phyloP scores from a whole-genome alignment of 495 filamentous ascomycete genomes.

The Rusavskia elegans region DNA sequence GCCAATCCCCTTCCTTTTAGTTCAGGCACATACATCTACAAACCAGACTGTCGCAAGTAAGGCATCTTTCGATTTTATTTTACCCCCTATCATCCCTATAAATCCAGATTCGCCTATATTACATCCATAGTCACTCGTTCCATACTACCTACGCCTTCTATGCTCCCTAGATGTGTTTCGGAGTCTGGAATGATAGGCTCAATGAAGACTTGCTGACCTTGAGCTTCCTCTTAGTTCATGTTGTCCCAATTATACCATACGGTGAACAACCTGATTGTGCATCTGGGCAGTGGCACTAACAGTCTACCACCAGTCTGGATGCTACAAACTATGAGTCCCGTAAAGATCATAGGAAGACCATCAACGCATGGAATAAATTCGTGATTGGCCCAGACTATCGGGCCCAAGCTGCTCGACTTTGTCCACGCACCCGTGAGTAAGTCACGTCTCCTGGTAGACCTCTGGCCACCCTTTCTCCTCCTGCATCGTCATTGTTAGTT shows the following conservation, averaged over 20 bases:
- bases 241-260: constrained; percentile 91
- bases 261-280: constrained; percentile 25
- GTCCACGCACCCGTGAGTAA: constrained; percentile 63
- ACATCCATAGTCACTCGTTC: no score
- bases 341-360: constrained; percentile 69
- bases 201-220: no score
- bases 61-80: no score
- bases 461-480: no score
- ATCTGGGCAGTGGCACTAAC: background rate
- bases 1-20: constrained; percentile 19
- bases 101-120: no score
- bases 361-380: constrained; percentile 83
- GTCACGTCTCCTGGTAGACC: constrained; percentile 4
- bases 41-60: constrained; percentile 54
- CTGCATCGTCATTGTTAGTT: background rate
- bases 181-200: no score
- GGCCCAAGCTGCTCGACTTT: constrained; percentile 50
- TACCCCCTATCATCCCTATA: no score
- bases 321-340: constrained; percentile 51
- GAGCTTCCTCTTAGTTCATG: constrained; percentile 34
- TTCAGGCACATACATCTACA: constrained; percentile 75
- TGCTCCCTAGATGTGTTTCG: no score
- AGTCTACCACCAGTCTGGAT: constrained; percentile 37
- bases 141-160: no score
- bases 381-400: constrained; percentile 67